Conservation (phyloP, 768 basidiomycete species). For the Suillus hirtellus region DNA sequence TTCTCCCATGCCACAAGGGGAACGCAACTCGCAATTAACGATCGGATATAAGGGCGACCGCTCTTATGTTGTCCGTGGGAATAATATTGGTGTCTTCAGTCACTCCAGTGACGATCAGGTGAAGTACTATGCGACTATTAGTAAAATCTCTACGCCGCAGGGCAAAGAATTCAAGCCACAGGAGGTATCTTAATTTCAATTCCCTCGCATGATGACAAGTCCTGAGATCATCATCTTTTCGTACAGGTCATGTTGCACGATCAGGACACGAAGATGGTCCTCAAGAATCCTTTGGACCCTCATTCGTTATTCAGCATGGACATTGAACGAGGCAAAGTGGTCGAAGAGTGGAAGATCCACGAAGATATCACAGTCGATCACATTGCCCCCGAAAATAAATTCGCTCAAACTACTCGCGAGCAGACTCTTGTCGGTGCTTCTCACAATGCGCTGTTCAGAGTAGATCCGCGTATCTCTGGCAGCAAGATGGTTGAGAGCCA, state of each 20-base stretch:
- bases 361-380: constrained; percentile 84
- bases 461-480: constrained; percentile 93
- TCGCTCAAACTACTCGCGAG: constrained; percentile 88
- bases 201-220: background rate
- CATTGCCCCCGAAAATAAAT: constrained; percentile 92
- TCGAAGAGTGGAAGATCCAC: constrained; percentile 99
- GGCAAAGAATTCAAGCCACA: constrained; percentile 84
- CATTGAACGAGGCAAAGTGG: constrained; percentile 91
- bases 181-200: constrained; percentile 55
- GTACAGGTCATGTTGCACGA: constrained; percentile 92
- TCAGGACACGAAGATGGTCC: constrained; percentile 92
- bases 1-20: constrained; percentile 48
- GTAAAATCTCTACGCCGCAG: constrained; percentile 74
- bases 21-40: constrained; percentile 84
- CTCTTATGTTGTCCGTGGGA: constrained; percentile 90
- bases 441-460: constrained; percentile 94
- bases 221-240: constrained; percentile 12
- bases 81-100: constrained; percentile 88
- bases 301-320: constrained; percentile 89
- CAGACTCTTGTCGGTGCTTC: constrained; percentile 94
- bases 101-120: constrained; percentile 69
- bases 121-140: constrained; percentile 86
- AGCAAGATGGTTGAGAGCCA: constrained; percentile 92
- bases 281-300: constrained; percentile 81
- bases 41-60: constrained; percentile 96